Evolutionary conservation across 129 eudicot genomes (phyloP).

Genomic region (Helianthus annuus): HanXRQr2.0-SUNRISE NC_035446.2:71462739-71463238

Average conservation of each 20-base stretch:
- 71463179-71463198: conserved; percentile 77
- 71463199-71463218: conserved; percentile 64
- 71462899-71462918: conserved; percentile 47
- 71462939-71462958: conserved; percentile 66
- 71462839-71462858: not conserved
- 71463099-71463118: conserved; percentile 69
- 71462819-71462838: not conserved
- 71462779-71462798: not conserved
- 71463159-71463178: conserved; percentile 59
- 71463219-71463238: conserved; percentile 54
- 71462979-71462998: conserved; percentile 61
- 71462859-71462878: conserved; percentile 18
- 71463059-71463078: conserved; percentile 73
- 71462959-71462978: conserved; percentile 45
- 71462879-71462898: conserved; percentile 33
- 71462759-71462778: not conserved
- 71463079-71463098: conserved; percentile 74
- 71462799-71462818: conserved; percentile 5
- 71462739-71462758: not conserved
- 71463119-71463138: conserved; percentile 61
- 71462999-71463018: conserved; percentile 64
- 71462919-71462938: conserved; percentile 37
- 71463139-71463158: conserved; percentile 76
- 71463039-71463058: conserved; percentile 69
- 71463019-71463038: conserved; percentile 62